Percentiles rank a stretch among this genome's conserved stretches.
Evolutionary conservation across 2,329 filamentous ascomycete species (phyloP).

Genomic region (Trichoderma sp.): DNA sequence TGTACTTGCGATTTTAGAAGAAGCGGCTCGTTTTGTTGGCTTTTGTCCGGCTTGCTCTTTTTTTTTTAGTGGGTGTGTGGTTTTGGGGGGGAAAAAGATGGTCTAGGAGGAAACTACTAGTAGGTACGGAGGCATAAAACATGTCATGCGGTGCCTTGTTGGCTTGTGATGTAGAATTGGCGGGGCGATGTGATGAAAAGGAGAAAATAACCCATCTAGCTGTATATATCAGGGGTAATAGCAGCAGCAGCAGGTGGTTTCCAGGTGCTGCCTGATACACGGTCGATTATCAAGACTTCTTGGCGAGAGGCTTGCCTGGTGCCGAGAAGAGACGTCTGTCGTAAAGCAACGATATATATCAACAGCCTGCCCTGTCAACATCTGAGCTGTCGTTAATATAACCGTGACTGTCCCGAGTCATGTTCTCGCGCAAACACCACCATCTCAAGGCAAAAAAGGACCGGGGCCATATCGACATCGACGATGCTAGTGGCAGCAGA

Average conservation of each 20-base stretch:
- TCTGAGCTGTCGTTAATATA: not conserved
- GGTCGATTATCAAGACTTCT: not conserved
- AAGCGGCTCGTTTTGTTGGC: conserved; percentile 5
- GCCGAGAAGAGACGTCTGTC: not conserved
- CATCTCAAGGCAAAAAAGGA: not conserved
- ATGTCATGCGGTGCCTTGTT: not conserved
- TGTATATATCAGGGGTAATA: not conserved
- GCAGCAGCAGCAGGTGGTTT: not conserved
- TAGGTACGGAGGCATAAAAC: not conserved
- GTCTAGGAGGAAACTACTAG: not conserved
- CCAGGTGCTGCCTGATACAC: not conserved
- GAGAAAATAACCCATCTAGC: not conserved
- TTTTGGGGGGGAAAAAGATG: not conserved
- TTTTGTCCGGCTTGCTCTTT: not conserved
- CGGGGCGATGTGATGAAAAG: not conserved
- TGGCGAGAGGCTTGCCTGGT: not conserved
- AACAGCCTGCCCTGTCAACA: not conserved
- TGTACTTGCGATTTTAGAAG: not conserved
- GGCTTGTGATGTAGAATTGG: not conserved
- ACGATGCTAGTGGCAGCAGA: not conserved
- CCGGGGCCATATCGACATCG: not conserved
- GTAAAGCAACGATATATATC: not conserved
- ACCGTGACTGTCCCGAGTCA: not conserved
- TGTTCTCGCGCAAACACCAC: not conserved
- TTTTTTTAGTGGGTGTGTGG: conserved; percentile 17